Conservation (phyloP, 2,329 filamentous ascomycete genomes). For the Aspergillus intermedius region DNA sequence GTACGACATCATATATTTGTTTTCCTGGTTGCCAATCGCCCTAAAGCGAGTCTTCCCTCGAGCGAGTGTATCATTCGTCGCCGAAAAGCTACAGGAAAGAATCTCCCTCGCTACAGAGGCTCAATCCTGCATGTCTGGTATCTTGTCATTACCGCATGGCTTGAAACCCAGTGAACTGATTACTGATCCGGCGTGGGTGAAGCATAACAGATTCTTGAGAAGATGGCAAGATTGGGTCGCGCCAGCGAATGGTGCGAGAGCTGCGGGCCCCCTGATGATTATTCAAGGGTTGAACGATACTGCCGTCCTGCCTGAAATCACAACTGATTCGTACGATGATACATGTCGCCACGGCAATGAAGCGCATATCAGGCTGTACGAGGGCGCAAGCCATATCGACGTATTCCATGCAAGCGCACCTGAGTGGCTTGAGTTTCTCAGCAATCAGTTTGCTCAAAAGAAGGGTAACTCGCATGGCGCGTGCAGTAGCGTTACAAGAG, state of each 20-base stretch:
- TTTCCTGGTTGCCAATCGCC: neutral
- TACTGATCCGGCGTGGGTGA: neutral
- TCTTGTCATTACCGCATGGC: neutral
- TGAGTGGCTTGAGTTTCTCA: slow-evolving; percentile 2
- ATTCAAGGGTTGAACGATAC: slow-evolving; percentile 3
- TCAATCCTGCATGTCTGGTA: slow-evolving; percentile 1
- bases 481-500: too few relatives aligned
- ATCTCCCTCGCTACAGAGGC: neutral
- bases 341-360: slow-evolving; percentile 2
- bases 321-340: neutral
- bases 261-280: slow-evolving; percentile 1
- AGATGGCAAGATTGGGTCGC: slow-evolving; percentile 2
- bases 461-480: neutral
- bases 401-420: slow-evolving; percentile 1
- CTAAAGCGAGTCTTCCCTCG: slow-evolving; percentile 1
- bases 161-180: neutral
- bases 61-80: neutral
- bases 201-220: neutral
- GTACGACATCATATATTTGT: neutral
- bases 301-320: neutral
- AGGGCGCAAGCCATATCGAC: neutral
- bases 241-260: slow-evolving; percentile 1
- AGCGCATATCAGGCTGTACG: slow-evolving; percentile 2
- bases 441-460: neutral
- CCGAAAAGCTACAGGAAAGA: neutral